Conservation (phyloP, 2,329 filamentous ascomycete species). For the Verticillium nonalfalfae region DNA sequence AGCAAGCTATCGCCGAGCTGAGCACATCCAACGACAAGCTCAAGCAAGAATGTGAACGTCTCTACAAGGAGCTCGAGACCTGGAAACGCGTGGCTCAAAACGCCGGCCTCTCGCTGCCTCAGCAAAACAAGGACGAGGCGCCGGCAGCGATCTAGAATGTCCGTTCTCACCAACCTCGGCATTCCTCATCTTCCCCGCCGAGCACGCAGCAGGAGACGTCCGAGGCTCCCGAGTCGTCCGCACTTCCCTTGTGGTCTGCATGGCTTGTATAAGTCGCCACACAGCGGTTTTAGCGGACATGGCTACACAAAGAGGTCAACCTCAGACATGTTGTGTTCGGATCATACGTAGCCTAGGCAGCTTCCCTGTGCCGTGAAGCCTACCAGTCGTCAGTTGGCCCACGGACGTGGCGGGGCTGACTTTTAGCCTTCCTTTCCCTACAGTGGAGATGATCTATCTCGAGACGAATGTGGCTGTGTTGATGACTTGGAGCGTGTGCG, state of each 20-base stretch:
- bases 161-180: neutral
- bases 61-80: conserved; percentile 70
- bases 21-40: conserved; percentile 83
- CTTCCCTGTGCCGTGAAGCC: too few relatives aligned
- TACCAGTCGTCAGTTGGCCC: too few relatives aligned
- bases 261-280: neutral
- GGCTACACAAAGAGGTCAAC: too few relatives aligned
- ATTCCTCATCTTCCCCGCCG: neutral
- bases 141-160: conserved; percentile 9
- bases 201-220: neutral
- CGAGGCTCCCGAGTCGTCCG: conserved; percentile 14
- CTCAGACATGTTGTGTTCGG: too few relatives aligned
- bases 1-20: conserved; percentile 84
- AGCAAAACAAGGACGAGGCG: conserved; percentile 17
- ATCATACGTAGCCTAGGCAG: too few relatives aligned
- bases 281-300: neutral
- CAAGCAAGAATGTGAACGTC: conserved; percentile 71
- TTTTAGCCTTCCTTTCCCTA: neutral
- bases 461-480: too few relatives aligned
- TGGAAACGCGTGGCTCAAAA: conserved; percentile 68
- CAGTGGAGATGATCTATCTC: neutral
- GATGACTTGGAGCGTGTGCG: too few relatives aligned
- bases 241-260: neutral
- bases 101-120: conserved; percentile 43
- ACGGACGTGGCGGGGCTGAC: too few relatives aligned